Conservation (phyloP, 192 early-diverging fungal species). For the Podila epigama region DNA sequence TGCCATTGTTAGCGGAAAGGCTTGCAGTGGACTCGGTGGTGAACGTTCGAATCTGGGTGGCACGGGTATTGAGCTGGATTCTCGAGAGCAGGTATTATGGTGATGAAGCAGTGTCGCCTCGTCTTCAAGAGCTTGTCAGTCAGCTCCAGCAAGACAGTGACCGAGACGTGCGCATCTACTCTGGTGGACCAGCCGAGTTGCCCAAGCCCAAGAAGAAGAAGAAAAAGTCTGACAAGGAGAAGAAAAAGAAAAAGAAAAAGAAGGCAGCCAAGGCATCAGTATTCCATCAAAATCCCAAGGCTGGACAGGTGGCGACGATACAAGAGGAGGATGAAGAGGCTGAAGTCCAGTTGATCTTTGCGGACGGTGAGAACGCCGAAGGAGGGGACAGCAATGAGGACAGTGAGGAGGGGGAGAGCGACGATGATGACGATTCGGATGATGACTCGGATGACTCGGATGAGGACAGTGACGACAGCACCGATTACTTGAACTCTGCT, state of each 20-base stretch:
- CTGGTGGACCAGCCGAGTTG: slow-evolving; percentile 30
- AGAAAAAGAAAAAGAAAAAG: slow-evolving; percentile 21
- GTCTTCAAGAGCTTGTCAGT: slow-evolving; percentile 3
- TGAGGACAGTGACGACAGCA: slow-evolving; percentile 16
- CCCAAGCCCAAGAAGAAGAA: slow-evolving; percentile 46
- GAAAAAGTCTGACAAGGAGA: slow-evolving; percentile 22
- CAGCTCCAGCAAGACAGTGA: slow-evolving; percentile 32
- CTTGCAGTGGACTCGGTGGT: slow-evolving; percentile 69
- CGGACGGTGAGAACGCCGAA: neutral
- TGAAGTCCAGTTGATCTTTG: slow-evolving; percentile 14
- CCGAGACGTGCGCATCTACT: slow-evolving; percentile 38
- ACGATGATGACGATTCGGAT: slow-evolving; percentile 17
- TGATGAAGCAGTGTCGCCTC: slow-evolving; percentile 12
- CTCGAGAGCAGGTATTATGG: slow-evolving; percentile 39
- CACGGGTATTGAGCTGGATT: slow-evolving; percentile 57
- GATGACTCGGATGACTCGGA: too few species aligned
- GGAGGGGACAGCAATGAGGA: slow-evolving; percentile 15
- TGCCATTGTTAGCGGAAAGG: slow-evolving; percentile 62
- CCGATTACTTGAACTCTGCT: slow-evolving; percentile 13
- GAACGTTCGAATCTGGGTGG: slow-evolving; percentile 78
- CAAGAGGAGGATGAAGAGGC: slow-evolving; percentile 10
- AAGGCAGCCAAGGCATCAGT: slow-evolving; percentile 13
- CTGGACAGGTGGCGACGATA: slow-evolving; percentile 10
- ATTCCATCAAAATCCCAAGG: slow-evolving; percentile 36
- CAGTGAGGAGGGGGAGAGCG: too few species aligned